These are phyloP conservation scores for Prunus kanzakura DNA, from an alignment of 306 rosid genomes.

Conservation along the genomic window DNA sequence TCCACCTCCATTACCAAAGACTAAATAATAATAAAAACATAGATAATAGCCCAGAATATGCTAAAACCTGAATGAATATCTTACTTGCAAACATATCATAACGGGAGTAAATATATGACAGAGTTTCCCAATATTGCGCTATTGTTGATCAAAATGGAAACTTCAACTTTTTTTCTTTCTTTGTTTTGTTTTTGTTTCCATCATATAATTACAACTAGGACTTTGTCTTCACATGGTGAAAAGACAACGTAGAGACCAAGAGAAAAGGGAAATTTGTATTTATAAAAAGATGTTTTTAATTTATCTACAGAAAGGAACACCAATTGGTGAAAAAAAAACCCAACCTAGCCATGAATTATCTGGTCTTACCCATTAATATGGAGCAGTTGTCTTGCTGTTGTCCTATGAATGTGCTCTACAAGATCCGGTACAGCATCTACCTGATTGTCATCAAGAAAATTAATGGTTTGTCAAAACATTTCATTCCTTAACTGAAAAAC, in stretches of 20 bases:
- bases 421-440: constrained; percentile 98
- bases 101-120: background rate
- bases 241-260: background rate
- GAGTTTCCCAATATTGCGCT: background rate
- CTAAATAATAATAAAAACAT: background rate
- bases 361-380: constrained; percentile 82
- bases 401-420: constrained; percentile 73
- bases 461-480: constrained; percentile 4
- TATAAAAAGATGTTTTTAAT: background rate
- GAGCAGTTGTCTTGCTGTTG: constrained; percentile 77
- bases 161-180: background rate
- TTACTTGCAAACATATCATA: background rate
- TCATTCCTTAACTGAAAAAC: background rate
- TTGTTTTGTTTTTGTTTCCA: background rate
- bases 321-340: background rate
- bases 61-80: background rate
- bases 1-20: background rate
- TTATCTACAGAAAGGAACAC: background rate
- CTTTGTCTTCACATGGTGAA: background rate
- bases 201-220: background rate
- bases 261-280: background rate
- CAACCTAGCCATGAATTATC: background rate
- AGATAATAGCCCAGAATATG: background rate
- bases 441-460: constrained; percentile 33
- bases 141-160: background rate